Percentiles rank a stretch among this genome's conserved stretches.
phyloP scores from a whole-genome alignment of 371 early-diverging fungal species.

The Apophysomyces ossiformis region DNA sequence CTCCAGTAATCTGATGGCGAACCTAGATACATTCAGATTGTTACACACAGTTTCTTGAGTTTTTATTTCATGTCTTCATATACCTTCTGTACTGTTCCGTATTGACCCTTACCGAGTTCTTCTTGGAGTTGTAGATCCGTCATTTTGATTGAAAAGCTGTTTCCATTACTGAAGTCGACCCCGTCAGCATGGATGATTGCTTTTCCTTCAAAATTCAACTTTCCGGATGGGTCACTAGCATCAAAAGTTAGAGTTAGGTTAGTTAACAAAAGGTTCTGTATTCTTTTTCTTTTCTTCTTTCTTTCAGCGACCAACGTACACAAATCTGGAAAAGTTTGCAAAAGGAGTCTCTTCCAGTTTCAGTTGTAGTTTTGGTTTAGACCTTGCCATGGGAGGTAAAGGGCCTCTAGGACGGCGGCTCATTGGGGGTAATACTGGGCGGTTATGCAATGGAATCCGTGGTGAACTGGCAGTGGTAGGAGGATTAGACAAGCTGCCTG shows the following conservation, averaged over 20 bases:
- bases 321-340: constrained; percentile 73
- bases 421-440: constrained; percentile 52
- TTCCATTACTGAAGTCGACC: constrained; percentile 90
- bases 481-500: constrained; percentile 19
- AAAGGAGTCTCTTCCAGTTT: constrained; percentile 61
- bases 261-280: no score
- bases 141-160: constrained; percentile 88
- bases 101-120: constrained; percentile 91
- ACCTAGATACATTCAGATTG: constrained; percentile 29
- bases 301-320: constrained; percentile 46
- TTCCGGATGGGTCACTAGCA: constrained; percentile 83
- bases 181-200: constrained; percentile 90
- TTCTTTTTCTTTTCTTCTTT: neutral
- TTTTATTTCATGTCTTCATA: neutral
- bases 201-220: constrained; percentile 90
- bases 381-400: constrained; percentile 33
- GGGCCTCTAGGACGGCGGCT: constrained; percentile 29
- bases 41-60: neutral
- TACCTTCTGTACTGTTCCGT: constrained; percentile 89
- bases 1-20: constrained; percentile 86
- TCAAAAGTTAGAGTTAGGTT: neutral
- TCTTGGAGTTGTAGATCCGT: constrained; percentile 77
- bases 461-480: constrained; percentile 21
- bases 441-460: constrained; percentile 11
- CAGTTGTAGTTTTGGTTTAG: constrained; percentile 37